Base-by-base conservation (phyloP, 768 basidiomycete genomes). In the Hortiboletus campestris region DNA sequence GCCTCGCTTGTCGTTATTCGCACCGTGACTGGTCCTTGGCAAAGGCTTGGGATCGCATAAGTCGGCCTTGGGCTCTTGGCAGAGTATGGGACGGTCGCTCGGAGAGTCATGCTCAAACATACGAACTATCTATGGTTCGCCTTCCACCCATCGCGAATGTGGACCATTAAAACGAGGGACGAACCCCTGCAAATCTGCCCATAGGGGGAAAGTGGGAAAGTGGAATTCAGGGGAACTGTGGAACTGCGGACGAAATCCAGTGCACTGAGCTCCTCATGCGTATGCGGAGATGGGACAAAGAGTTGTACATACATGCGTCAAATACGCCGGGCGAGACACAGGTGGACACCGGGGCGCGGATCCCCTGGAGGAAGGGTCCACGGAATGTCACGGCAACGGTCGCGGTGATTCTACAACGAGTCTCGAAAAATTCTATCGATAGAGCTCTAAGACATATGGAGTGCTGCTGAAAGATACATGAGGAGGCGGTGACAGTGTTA, bases 11-110 rank as follows among this genome's bases (percentile, higher is more conserved):
- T 20, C 20, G 20, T 9, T 14, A 31, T 20, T 35, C 20, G 10
- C 34, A 11, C n/a, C n/a, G n/a, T n/a, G n/a, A n/a, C n/a, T 50
- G 22, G 16, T 25, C 28, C 8, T 25, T 25, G 25, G 25, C 25
- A 63, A 69, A 29, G 45, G 13, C 67, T 61, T 71, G 20, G 38
- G n/a, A 11, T 54, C 36, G 19, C 28, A 25, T 20, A 35, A 14
- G 25, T 29, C 20, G 47, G 47, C 14, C 50, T 42, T 29, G 34
- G n/a, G 14, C 28, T 25, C 32, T 28, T 49, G 49, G 50, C 28
- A 61, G 41, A 22, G 22, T 13, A 10, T 11, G 46, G n/a, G n/a
- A n/a, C n/a, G 42, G 25, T 34, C 22, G 17, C n/a, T 40, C 41
- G 28, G 55, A 34, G 17, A 34, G 34, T 35, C 28, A 36, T 25